phyloP scores from a whole-genome alignment of 1,284 basidiomycete genomes.

The Pascua sp. region DNA sequence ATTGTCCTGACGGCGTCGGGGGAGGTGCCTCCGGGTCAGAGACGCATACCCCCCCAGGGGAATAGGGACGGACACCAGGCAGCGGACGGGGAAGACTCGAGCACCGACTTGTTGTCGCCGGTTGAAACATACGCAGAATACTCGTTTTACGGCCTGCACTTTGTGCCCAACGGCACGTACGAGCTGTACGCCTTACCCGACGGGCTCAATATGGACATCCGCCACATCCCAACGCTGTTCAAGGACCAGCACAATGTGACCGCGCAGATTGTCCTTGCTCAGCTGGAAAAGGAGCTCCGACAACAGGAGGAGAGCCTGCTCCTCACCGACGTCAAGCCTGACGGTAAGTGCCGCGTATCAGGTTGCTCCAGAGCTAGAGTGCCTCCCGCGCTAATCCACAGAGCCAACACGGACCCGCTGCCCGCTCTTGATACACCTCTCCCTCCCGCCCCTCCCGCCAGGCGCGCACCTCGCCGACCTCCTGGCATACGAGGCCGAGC shows the following conservation, averaged over 20 bases:
- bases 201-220: slow-evolving; percentile 54
- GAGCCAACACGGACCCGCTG: slow-evolving; percentile 25
- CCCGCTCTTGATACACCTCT: slow-evolving; percentile 40
- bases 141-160: slow-evolving; percentile 62
- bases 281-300: slow-evolving; percentile 53
- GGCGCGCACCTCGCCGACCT: slow-evolving; percentile 25
- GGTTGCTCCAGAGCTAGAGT: no score
- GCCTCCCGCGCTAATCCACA: slow-evolving; percentile 2
- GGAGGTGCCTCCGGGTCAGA: slow-evolving; percentile 5
- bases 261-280: slow-evolving; percentile 64
- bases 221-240: slow-evolving; percentile 61
- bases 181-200: slow-evolving; percentile 67
- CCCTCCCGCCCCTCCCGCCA: slow-evolving; percentile 39
- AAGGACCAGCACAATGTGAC: slow-evolving; percentile 51
- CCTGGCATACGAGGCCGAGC: slow-evolving; percentile 37
- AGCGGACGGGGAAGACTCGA: no score
- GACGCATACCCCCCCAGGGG: no score
- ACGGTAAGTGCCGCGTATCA: slow-evolving; percentile 28
- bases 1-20: slow-evolving; percentile 5
- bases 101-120: no score
- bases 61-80: no score
- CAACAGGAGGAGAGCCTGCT: slow-evolving; percentile 30
- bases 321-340: slow-evolving; percentile 28
- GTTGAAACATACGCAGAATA: slow-evolving; percentile 21
- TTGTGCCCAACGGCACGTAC: slow-evolving; percentile 69